Base-by-base conservation (phyloP, 306 rosid genomes). In the Crataegus laevigata region DNA sequence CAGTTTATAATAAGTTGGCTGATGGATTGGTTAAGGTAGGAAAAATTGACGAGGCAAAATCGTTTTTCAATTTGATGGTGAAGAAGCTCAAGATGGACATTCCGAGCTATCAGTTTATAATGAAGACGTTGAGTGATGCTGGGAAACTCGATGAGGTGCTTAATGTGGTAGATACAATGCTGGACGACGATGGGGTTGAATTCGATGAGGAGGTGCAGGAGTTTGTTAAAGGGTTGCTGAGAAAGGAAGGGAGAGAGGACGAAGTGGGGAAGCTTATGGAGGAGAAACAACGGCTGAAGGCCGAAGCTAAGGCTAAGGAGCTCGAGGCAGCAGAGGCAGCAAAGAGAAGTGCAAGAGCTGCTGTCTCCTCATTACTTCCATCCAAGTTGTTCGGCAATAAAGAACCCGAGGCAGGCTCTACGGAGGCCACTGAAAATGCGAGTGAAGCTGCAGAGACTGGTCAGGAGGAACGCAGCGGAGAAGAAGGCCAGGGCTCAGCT, bases 261-360 rank as follows among this genome's bases (percentile, higher is more conserved):
- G 96, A 94, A 3, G 77, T 94, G 84, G 77, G 74, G 34, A 91
- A 92, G 78, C 80, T 92, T 71, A 90, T 92, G 85, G 99, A 94
- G 82, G 99, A 90, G 86, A 94, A 94, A 83, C 97, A 90, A 76
- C 88, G 96, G 84, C 83, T 73, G 88, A 92, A 88, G 82, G 97
- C 99, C 52, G 99, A 94, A 81, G 93, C 93, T 0, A 94, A 94
- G 90, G 99, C 99, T 3, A 92, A 89, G 89, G 99, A 92, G 80
- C 80, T 66, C 14, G 99, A 92, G 84, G 99, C 91, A 2, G 97
- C 97, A 1, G 99, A 94, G 83, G 96, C 97, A 58, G 96, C 96
- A 59, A 94, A 90, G 80, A 89, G 88, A 84, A 86, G 92, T 74
- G 89, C 93, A 30, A 87, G 88, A 79, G 94, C 91, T 61, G 97